Conservation (phyloP, 2,329 filamentous ascomycete species). For the Dactylellina haptotyla region DNA sequence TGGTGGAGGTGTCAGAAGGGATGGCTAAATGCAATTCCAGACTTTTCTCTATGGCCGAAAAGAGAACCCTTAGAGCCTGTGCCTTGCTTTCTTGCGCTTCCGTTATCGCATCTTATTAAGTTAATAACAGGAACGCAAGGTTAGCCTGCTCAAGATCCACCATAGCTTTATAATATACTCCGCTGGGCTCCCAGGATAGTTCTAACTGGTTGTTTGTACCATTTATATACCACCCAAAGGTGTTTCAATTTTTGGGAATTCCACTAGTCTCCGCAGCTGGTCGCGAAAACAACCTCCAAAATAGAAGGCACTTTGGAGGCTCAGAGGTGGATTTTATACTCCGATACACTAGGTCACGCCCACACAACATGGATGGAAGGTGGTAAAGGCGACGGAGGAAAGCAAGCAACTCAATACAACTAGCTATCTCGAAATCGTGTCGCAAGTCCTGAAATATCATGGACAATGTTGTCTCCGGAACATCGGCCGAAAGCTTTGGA, state of each 20-base stretch:
- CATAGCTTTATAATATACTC: constrained; percentile 8
- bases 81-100: not conserved
- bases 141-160: not conserved
- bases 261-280: no score
- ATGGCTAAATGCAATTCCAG: constrained; percentile 45
- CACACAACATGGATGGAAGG: constrained; percentile 13
- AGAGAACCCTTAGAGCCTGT: no score
- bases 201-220: no score
- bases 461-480: constrained; percentile 33
- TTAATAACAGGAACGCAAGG: not conserved
- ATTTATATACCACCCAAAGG: no score
- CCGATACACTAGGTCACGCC: not conserved
- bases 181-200: not conserved
- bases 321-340: not conserved
- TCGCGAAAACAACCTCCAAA: not conserved
- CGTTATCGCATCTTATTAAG: not conserved
- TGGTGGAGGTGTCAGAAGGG: constrained; percentile 16
- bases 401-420: not conserved
- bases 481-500: constrained; percentile 48
- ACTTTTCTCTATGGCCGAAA: constrained; percentile 1
- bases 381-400: constrained; percentile 16
- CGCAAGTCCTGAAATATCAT: constrained; percentile 18
- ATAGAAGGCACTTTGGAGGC: not conserved
- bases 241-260: no score
- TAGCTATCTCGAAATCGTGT: not conserved